These are phyloP conservation scores for Canavalia ensiformis DNA, from an alignment of 306 rosid genomes.

Conservation along the genomic window DNA sequence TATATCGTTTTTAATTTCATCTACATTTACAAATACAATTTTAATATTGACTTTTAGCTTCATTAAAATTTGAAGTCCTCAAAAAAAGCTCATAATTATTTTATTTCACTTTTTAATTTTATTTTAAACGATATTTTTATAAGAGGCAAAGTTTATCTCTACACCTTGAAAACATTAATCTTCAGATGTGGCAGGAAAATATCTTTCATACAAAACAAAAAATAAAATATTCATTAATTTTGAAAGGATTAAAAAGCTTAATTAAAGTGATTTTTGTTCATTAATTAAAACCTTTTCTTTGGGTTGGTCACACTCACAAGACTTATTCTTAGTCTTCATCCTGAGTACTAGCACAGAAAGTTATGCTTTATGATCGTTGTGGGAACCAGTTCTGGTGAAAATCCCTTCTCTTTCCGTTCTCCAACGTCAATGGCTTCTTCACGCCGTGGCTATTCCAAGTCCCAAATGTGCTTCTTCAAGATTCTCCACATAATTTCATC, in stretches of 20 bases:
- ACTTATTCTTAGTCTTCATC: neutral
- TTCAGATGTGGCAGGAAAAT: no score
- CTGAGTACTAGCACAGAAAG: neutral
- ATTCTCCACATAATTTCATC: slow-evolving; percentile 61
- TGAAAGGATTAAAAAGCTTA: neutral
- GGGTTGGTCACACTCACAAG: neutral
- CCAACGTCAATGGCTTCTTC: slow-evolving; percentile 51
- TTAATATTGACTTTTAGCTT: no score
- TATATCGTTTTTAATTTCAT: no score
- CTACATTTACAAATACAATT: no score
- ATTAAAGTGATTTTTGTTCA: neutral
- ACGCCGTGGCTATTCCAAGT: slow-evolving; percentile 52
- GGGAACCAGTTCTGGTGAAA: slow-evolving; percentile 27
- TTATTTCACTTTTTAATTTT: no score
- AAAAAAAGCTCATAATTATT: no score
- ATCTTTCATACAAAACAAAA: no score
- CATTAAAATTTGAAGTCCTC: no score
- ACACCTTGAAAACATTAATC: no score
- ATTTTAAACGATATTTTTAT: no score
- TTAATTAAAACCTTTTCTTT: neutral
- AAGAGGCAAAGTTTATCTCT: no score
- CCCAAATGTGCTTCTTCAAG: slow-evolving; percentile 64
- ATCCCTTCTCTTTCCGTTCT: neutral
- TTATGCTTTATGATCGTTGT: neutral
- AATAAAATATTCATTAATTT: neutral